Evolutionary conservation across 768 basidiomycete species (phyloP).

Genomic region (Rubroboletus satanas): DNA sequence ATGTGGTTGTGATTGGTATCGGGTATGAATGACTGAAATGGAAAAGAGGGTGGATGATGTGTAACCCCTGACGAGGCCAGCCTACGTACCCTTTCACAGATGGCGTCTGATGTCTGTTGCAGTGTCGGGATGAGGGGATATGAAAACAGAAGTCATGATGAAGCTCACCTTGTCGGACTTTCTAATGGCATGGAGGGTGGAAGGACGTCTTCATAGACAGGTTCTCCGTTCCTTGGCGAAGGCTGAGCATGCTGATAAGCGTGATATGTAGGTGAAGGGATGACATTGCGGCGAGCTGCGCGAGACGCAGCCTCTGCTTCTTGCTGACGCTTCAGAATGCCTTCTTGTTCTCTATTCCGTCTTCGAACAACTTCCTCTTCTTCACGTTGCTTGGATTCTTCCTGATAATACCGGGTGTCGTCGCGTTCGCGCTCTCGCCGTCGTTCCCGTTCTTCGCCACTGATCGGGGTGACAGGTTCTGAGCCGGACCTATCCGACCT

Average conservation of each 20-base stretch:
- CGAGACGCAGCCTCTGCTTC: constrained; percentile 54
- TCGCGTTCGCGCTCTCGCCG: constrained; percentile 27
- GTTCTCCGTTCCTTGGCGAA: constrained; percentile 29
- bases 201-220: constrained; percentile 28
- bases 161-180: constrained; percentile 53
- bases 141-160: constrained; percentile 37
- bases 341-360: constrained; percentile 52
- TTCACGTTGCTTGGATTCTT: constrained; percentile 43
- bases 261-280: constrained; percentile 26
- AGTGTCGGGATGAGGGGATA: constrained; percentile 28
- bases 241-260: constrained; percentile 34
- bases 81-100: constrained; percentile 36
- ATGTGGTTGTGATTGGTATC: constrained; percentile 66
- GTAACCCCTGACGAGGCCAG: not conserved
- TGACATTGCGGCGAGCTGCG: constrained; percentile 37
- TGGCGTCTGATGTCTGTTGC: constrained; percentile 25
- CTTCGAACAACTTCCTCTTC: constrained; percentile 45
- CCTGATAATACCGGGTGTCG: constrained; percentile 39
- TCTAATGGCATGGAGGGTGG: constrained; percentile 58
- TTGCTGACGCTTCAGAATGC: constrained; percentile 53
- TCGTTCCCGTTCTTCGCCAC: constrained; percentile 24
- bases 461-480: constrained; percentile 27
- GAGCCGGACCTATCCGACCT: constrained; percentile 22
- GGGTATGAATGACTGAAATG: constrained; percentile 39
- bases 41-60: constrained; percentile 15